These are phyloP conservation scores for Microbotryum scabiosae DNA, from an alignment of 1,284 basidiomycete species.

Conservation along the genomic window DNA sequence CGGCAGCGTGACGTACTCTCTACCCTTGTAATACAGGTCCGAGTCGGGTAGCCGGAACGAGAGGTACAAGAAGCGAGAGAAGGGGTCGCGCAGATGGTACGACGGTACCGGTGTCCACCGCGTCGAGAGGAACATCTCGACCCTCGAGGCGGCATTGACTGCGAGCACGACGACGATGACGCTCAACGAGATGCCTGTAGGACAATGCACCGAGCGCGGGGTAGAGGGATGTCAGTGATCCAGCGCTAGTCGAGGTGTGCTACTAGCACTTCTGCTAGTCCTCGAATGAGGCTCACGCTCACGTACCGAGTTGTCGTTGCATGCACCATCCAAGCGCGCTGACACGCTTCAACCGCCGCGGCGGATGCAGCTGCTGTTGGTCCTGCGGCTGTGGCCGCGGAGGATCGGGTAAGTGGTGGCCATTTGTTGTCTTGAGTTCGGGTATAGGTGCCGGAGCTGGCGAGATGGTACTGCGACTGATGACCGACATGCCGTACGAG, in stretches of 20 bases:
- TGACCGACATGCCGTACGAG: too few relatives aligned
- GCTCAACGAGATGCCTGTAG: conserved; percentile 1
- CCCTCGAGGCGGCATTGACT: not conserved
- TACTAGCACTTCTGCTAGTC: not conserved
- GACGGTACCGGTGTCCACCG: conserved; percentile 18
- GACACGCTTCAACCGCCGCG: too few relatives aligned
- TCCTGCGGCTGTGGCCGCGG: too few relatives aligned
- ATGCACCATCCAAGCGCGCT: conserved; percentile 2
- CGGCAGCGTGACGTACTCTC: conserved; percentile 14
- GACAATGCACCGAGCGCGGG: not conserved
- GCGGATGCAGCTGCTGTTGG: too few relatives aligned
- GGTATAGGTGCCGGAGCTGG: too few relatives aligned
- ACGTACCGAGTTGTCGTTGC: conserved; percentile 2
- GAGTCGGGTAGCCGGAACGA: conserved; percentile 23
- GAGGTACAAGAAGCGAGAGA: conserved; percentile 20
- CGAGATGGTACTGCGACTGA: too few relatives aligned
- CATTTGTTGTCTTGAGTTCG: too few relatives aligned
- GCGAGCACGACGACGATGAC: not conserved
- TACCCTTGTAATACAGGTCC: conserved; percentile 24
- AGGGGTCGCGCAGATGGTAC: conserved; percentile 10
- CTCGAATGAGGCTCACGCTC: not conserved
- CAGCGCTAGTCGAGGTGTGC: not conserved
- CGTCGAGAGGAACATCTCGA: conserved; percentile 12
- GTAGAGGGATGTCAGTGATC: not conserved
- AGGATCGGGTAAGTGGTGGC: too few relatives aligned